These are phyloP conservation scores for Pseudogymnoascus sp. DNA, from an alignment of 2,329 filamentous ascomycete genomes.

Conservation along the genomic window DNA sequence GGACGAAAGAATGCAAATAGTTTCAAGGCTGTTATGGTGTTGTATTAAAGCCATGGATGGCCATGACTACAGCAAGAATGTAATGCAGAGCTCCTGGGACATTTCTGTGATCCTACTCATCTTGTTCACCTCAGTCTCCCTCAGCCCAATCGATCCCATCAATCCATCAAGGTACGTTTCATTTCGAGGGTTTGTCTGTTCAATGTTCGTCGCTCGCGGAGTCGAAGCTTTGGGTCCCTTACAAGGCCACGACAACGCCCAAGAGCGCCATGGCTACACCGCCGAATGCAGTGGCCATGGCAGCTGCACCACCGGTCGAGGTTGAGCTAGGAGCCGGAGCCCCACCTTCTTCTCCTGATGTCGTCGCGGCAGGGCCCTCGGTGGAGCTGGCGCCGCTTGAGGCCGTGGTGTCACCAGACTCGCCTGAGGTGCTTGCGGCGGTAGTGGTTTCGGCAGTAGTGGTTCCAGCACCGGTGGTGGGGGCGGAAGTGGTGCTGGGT, in stretches of 20 bases:
- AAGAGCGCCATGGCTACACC: background rate
- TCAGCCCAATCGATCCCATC: background rate
- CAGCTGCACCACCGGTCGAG: background rate
- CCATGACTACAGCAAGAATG: background rate
- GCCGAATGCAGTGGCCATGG: constrained; percentile 2
- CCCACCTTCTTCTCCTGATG: background rate
- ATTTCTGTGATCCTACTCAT: background rate
- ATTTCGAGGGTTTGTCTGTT: background rate
- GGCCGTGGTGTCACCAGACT: background rate
- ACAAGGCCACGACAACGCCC: constrained; percentile 2
- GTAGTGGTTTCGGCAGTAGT: background rate
- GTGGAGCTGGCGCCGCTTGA: background rate
- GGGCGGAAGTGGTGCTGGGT: background rate
- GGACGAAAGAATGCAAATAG: background rate
- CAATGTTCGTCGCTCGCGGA: background rate
- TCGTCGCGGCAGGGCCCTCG: background rate
- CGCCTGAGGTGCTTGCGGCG: background rate
- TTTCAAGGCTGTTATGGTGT: background rate
- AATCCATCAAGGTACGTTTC: background rate
- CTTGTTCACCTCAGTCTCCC: background rate
- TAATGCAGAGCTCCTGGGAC: background rate
- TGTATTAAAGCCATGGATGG: constrained; percentile 5
- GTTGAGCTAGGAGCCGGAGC: background rate
- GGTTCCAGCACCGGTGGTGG: background rate
- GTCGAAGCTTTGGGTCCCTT: background rate